Base-by-base conservation (phyloP, 768 basidiomycete genomes). In the Rhodosporidiobolus sp. region DNA sequence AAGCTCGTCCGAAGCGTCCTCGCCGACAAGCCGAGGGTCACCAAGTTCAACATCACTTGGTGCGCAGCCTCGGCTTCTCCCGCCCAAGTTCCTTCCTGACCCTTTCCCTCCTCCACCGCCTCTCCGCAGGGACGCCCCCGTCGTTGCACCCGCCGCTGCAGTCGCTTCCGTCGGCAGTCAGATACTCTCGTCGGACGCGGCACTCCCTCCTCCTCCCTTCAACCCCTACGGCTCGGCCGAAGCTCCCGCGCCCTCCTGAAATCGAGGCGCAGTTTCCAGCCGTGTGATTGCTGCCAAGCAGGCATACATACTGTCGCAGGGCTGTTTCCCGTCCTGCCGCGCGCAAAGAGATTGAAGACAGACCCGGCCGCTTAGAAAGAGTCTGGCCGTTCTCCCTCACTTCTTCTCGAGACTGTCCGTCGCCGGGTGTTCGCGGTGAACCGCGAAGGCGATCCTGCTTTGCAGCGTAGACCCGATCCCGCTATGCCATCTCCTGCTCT, bases 21-120 rank as follows among this genome's bases (percentile, higher is more conserved):
- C 80, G 93, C 88, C 76, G 85, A 88, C 61, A 97, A 96, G 78
- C 93, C 94, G 45, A 85, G 94, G 58, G 96, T 99, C 49, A 99
- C 96, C 62, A 85, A 94, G 75, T 85, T 82, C 66, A 81, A 78
- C 68, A 82, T 82, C 72, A 78, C 78, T 60, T 83, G 82, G 82
- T 82, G 54, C 28, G 71, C 53, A 0, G 12, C 4, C 57, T 14
- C 16, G 10, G 8, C 17, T 46, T 20, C 49, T 26, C 22, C 26
- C 26, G 3, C 22, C 4, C 0, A 20, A 35, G 6, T 30, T 20
- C 3, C 59, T 45, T 1, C 14, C 38, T 22, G n/a, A n/a, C n/a
- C 4, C 17, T 8, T 12, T 46, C 14, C 20, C 1, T 26, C 11
- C 60, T 24, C n/a, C n/a, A n/a, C n/a, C n/a, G n/a, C n/a, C n/a